Evolutionary conservation across 306 rosid species (phyloP).

Genomic region (Cucumis cinereus): DNA sequence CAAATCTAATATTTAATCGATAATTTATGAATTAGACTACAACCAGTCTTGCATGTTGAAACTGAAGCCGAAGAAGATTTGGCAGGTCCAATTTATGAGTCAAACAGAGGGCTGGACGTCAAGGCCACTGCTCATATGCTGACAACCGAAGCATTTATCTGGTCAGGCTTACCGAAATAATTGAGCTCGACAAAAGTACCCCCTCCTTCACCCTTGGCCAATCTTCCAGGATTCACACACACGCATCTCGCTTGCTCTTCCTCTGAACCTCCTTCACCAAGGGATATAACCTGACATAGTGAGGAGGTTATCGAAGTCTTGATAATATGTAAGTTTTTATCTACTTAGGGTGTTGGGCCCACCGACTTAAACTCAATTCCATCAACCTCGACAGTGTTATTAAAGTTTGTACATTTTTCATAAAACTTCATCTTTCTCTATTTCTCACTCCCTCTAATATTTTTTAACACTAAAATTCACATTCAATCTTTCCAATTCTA

Average conservation of each 20-base stretch:
- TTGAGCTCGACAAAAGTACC: slow-evolving; percentile 83
- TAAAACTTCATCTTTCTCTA: too few species aligned
- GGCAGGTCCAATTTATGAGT: background rate
- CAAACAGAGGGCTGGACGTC: background rate
- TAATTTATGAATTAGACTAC: background rate
- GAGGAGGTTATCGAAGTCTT: background rate
- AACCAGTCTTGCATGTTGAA: background rate
- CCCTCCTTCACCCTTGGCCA: slow-evolving; percentile 91
- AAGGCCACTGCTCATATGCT: slow-evolving; percentile 36
- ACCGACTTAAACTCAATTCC: too few species aligned
- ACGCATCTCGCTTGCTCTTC: slow-evolving; percentile 37
- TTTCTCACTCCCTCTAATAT: too few species aligned
- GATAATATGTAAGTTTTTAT: background rate
- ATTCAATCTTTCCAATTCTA: too few species aligned
- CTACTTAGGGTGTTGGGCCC: background rate
- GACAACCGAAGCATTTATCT: slow-evolving; percentile 37
- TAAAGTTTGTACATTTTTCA: too few species aligned
- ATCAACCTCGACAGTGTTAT: too few species aligned
- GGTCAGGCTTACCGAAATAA: slow-evolving; percentile 45
- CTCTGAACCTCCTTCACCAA: slow-evolving; percentile 34
- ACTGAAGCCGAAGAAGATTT: background rate
- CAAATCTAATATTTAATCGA: background rate
- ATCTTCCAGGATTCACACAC: slow-evolving; percentile 85
- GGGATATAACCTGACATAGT: slow-evolving; percentile 39
- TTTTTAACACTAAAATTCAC: too few species aligned